Base-by-base conservation (phyloP, 805 yeast genomes). In the Candida glaebosa region DNA sequence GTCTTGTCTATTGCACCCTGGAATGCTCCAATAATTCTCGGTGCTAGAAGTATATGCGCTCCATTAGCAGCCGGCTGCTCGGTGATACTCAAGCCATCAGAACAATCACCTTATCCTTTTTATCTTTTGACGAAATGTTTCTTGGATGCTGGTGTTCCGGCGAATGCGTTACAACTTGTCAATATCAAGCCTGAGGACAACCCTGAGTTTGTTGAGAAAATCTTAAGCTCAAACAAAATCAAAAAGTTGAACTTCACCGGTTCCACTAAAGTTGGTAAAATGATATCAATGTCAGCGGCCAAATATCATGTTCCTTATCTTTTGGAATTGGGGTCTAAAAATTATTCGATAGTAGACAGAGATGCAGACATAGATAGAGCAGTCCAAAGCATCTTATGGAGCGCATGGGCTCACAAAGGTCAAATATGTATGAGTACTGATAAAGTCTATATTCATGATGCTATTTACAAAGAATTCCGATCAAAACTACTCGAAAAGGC, bases 31-130 rank as follows among this genome's bases (percentile, higher is more conserved):
- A 65, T 65, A 0, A 57, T 71, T 12, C 53, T 73, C 25, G 53
- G 65, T 10, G 58, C 61, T 12, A 56, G 78, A 41, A 56, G 73
- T 2, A 58, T 73, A 3, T 45, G 60, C 14, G 71, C 72, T 4
- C 78, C 78, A 2, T 54, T 73, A 41, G 70, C 71, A 31, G 78
- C 78, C 9, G 78, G 78, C 1, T 71, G 77, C 45, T 71, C 76
- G 0, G 77, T 73, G 9, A 52, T 73, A 15, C 44, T 63, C 28
- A 72, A 71, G 43, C 56, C 75, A 1, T 56, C 70, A 12, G 76
- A 73, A 35, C 56, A 63, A 40, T 56, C 75, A 3, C 65, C 77
- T 0, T 34, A 40, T 18, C 34, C 60, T 4, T 50, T 70, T 1
- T 60, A 65, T 45, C 31, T 69, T 9, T 45, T 62, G 6, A 67